Base-by-base conservation (phyloP, 192 early-diverging fungal genomes). In the Backusella macrospora region DNA sequence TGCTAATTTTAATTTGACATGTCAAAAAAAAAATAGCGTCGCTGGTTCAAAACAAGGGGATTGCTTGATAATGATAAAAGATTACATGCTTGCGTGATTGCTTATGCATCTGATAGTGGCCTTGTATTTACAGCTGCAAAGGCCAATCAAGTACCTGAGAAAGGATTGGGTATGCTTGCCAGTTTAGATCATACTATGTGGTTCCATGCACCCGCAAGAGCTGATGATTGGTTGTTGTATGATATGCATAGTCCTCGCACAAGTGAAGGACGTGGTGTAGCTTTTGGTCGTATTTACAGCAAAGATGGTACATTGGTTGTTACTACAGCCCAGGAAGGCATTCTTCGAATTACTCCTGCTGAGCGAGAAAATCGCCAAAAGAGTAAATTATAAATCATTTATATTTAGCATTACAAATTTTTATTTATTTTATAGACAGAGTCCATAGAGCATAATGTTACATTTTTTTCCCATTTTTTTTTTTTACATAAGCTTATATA, bases 221-320 rank as follows among this genome's bases (percentile, higher is more conserved):
- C 94, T 6, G 94, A 96, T 76, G 94, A 98, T 48, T 98, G 96
- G 86, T 80, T 95, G 18, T 78, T 97, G 38, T 92, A 93, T 75
- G 89, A 89, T 59, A 91, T 93, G 86, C 91, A 94, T 82, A 84
- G 89, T 40, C 87, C 93, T 15, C 81, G 91, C 2, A 86, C 87
- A 0, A 82, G 82, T 9, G 82, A 80, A 45, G 94, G 93, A 12
- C 89, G 96, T 23, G 95, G 92, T 18, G 73, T 98, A 49, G 86
- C 84, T 4, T 85, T 91, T 62, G 95, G 95, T 23, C 80, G 93
- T 5, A 89, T 98, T 34, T 97, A 88, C 75, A 89, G 75, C 23
- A 81, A 85, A 6, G 90, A 94, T 62, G 96, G 95, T 4, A 83
- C 80, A n/a, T 78, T 96, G 26, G 92, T 93, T 10, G 90, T 92